Evolutionary conservation across 108 stramenopile genomes (phyloP), one percentile per base, ranked within the genome.

Genomic region (Fragilaria crotonensis): DNA sequence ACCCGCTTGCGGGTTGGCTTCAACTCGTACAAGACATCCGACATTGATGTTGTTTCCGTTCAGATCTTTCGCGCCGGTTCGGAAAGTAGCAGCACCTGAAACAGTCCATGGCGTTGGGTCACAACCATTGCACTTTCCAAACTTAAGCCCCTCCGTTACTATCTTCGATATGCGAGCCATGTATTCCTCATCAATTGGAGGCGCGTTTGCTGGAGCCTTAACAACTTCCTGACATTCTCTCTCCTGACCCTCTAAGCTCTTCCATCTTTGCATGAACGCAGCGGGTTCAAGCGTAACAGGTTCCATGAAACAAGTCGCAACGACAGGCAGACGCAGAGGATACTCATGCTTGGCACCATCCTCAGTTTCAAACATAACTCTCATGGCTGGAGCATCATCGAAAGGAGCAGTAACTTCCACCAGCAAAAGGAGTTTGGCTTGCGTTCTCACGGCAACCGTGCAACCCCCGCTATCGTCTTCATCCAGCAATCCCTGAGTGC

Each of bases 261-360:
- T 89, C 91, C 94, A 95, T 70, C 94, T 66, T 45, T 86, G 84
- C 89, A 95, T 91, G 60, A 90, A 95, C 1, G 88, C 86, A 29
- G 57, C 80, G 25, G 87, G 75, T 41, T 89, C 88, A 11, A 89
- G 70, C 36, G 81, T 84, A 27, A 95, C 88, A 9, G 90, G 90
- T 60, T 93, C 90, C 86, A 87, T 88, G 68, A 93, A 95, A 52
- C 85, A 93, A 7, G 89, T 95, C 11, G 89, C 87, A n/a, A 92
- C 89, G 59, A 95, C 84, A 14, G 94, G 94, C 27, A 95, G 74
- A 20, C 87, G 85, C 29, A 95, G 64, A 22, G 90, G 90, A 64
- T 91, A 91, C 48, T 85, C 87, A 46, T 90, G 86, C 46, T 68
- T 63, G 49, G 79, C 83, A 7, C 90, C 90, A 27, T 82, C 79